Conservation (phyloP, 2,329 filamentous ascomycete genomes). For the Calonectria fujianensis region DNA sequence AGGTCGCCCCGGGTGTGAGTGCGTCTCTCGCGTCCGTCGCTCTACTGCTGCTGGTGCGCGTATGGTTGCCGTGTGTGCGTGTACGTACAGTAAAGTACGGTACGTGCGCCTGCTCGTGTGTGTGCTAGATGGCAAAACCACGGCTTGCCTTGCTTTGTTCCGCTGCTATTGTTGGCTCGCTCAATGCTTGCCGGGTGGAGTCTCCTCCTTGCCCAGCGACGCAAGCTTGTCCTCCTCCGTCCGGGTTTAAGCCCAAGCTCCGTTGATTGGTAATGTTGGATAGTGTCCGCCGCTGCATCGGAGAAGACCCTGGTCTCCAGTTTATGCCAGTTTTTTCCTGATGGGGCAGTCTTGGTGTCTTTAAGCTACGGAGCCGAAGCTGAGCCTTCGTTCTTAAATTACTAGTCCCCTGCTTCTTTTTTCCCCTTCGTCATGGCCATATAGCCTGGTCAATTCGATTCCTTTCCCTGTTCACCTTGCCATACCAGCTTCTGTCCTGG, state of each 20-base stretch:
- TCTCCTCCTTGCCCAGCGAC: background rate
- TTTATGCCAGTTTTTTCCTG: slow-evolving; percentile 27
- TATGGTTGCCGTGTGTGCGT: background rate
- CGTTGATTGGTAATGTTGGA: slow-evolving; percentile 44
- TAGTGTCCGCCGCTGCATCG: slow-evolving; percentile 17
- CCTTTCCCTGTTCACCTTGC: slow-evolving; percentile 1
- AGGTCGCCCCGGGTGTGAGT: background rate
- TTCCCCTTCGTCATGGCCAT: slow-evolving; percentile 24
- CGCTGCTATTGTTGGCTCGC: slow-evolving; percentile 2
- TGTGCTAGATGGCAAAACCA: slow-evolving; percentile 33
- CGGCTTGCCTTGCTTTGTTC: background rate
- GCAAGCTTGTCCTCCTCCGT: background rate
- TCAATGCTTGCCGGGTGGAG: slow-evolving; percentile 19
- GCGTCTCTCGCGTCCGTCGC: background rate
- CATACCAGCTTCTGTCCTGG: slow-evolving; percentile 5
- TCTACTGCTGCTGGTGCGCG: background rate
- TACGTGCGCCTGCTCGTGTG: background rate
- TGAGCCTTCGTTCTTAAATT: slow-evolving; percentile 32
- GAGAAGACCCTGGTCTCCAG: slow-evolving; percentile 22
- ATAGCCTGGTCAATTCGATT: slow-evolving; percentile 25
- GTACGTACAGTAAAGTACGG: background rate
- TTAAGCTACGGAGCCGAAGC: slow-evolving; percentile 35
- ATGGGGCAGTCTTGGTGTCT: slow-evolving; percentile 32
- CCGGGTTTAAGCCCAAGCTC: slow-evolving; percentile 37
- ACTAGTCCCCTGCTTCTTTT: background rate